Conservation (phyloP, 768 basidiomycete genomes). For the Calocybe gangraenosa region DNA sequence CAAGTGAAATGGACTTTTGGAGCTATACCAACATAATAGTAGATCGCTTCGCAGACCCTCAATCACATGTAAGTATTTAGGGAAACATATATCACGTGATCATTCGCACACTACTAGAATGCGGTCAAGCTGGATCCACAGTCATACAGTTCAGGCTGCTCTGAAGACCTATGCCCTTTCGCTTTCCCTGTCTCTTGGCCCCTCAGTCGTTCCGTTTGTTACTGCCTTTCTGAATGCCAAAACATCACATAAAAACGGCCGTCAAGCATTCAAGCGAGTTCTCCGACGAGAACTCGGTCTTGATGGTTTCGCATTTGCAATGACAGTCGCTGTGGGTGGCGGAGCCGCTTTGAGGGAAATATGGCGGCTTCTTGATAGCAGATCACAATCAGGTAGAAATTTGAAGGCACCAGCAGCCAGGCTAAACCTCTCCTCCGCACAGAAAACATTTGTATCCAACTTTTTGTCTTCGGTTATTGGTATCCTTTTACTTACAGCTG, state of each 20-base stretch:
- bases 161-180: constrained; percentile 66
- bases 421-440: constrained; percentile 31
- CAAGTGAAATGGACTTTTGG: constrained; percentile 59
- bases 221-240: constrained; percentile 25
- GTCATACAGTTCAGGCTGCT: constrained; percentile 38
- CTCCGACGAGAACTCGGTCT: constrained; percentile 53
- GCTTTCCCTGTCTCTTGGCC: constrained; percentile 63
- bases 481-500: constrained; percentile 53
- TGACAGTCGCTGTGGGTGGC: constrained; percentile 62
- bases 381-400: background rate
- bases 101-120: constrained; percentile 8
- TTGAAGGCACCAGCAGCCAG: constrained; percentile 10
- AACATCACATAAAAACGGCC: constrained; percentile 17
- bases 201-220: constrained; percentile 54
- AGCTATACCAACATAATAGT: constrained; percentile 38
- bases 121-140: constrained; percentile 13
- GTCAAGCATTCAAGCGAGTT: constrained; percentile 30
- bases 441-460: constrained; percentile 59
- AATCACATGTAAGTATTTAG: too few species aligned
- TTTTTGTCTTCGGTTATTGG: constrained; percentile 52
- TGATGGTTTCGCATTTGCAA: constrained; percentile 67
- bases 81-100: too few species aligned
- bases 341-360: constrained; percentile 50
- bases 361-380: constrained; percentile 26
- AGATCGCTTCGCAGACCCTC: too few species aligned